A percentile compares a stretch with the other conserved stretches of the same genome.
phyloP scores from a whole-genome alignment of 139 green algal genomes.

The Deuterostichococcus epilithicus region DNA sequence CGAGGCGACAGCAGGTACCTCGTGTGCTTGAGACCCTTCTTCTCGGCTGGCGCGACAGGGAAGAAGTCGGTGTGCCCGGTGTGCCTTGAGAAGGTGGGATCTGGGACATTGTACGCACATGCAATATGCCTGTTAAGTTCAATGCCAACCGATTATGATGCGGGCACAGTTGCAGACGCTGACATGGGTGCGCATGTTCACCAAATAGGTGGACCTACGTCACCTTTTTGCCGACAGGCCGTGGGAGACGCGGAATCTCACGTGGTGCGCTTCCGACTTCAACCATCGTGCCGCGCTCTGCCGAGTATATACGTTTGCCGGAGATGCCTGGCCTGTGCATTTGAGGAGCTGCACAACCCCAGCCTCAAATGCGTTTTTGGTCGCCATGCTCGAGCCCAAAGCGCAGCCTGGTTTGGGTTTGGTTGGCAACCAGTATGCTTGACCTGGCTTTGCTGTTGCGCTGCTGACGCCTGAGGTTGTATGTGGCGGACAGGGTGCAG shows the following conservation, averaged over 20 bases:
- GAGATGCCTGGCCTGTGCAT: background rate
- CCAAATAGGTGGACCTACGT: slow-evolving; percentile 64
- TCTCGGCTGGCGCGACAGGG: slow-evolving; percentile 16
- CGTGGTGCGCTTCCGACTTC: slow-evolving; percentile 36
- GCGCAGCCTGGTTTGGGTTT: no score
- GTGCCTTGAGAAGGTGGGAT: slow-evolving; percentile 75
- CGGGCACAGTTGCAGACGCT: background rate
- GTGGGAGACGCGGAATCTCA: slow-evolving; percentile 70
- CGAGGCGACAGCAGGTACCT: no score
- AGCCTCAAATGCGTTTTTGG: background rate
- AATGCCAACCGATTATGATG: background rate
- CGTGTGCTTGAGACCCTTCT: no score
- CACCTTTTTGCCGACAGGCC: slow-evolving; percentile 53
- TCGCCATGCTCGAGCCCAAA: no score
- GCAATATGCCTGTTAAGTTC: background rate
- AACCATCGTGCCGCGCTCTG: background rate
- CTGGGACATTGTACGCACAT: background rate
- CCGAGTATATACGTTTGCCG: background rate
- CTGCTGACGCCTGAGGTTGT: no score
- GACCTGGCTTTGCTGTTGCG: no score
- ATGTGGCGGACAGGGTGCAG: slow-evolving; percentile 71
- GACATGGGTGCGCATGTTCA: no score
- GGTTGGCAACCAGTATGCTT: no score
- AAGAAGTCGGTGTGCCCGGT: slow-evolving; percentile 77
- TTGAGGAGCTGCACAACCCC: background rate